phyloP scores from a whole-genome alignment of 1,284 basidiomycete species.

The Cutaneotrichosporon sp. region DNA sequence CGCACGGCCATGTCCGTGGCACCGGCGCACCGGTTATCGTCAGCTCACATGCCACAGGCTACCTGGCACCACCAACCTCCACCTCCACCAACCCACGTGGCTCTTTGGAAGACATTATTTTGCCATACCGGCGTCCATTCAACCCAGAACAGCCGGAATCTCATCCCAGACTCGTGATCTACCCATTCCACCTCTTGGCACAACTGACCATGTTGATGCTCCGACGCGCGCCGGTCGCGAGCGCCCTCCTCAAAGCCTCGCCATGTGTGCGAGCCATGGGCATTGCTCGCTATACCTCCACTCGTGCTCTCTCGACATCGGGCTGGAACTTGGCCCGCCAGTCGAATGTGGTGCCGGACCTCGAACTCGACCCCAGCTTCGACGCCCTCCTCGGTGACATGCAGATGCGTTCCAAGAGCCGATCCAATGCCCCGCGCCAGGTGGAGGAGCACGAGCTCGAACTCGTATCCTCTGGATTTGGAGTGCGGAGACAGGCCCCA shows the following conservation, averaged over 20 bases:
- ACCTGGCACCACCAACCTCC: not conserved
- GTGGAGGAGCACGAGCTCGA: not conserved
- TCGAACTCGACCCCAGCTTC: slow-evolving; percentile 17
- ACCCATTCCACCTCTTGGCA: not conserved
- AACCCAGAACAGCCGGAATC: not conserved
- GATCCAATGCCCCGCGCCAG: not conserved
- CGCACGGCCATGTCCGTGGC: not conserved
- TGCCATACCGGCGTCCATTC: not conserved
- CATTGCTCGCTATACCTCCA: not conserved
- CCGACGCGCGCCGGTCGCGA: not conserved
- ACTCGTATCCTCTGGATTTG: not conserved
- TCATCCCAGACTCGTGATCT: not conserved
- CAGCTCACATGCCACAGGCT: too few relatives aligned
- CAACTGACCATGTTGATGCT: not conserved
- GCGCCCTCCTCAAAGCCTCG: not conserved
- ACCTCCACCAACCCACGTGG: not conserved
- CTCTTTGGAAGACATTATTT: not conserved
- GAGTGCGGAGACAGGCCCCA: not conserved
- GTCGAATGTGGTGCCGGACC: not conserved
- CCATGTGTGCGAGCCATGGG: not conserved
- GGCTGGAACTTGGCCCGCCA: not conserved
- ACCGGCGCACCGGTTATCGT: not conserved
- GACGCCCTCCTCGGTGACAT: slow-evolving; percentile 15
- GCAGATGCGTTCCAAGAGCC: slow-evolving; percentile 1
- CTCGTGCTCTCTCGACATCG: not conserved